Base-by-base conservation (phyloP, 2,329 filamentous ascomycete species). In the Xylariaceae sp. region DNA sequence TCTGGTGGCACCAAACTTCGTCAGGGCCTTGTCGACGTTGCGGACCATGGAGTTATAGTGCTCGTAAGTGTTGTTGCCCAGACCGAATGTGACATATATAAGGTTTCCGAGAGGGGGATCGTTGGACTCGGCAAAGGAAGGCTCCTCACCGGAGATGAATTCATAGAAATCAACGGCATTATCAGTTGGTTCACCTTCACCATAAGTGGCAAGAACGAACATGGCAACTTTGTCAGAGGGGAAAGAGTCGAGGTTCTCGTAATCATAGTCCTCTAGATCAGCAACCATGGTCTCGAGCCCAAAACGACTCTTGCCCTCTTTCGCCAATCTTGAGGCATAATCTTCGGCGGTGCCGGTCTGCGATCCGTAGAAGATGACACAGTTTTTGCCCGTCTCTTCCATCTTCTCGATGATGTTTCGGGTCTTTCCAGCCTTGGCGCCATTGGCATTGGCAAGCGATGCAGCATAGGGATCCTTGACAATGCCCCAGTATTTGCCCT, bases 11-110 rank as follows among this genome's bases (percentile, higher is more conserved):
- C 93, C 93, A 17, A 95, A 76, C 61, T 87, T 92, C 62, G 82
- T 76, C 48, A 98, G 74, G 51, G 83, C 83, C 66, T 86, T 83
- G 70, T 93, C 83, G 47, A 97, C 85, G 53, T 92, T 88, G 66
- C 92, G 89, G 49, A 98, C 91, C 89, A 98, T 95, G 42, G 86
- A 86, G 74, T 98, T 98, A 78, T 96, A 98, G 75, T 98, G 93
- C 66, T 98, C 93, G 66, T 98, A 98, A 22, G 93, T 97, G 75
- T 97, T 98, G 77, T 98, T 98, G 56, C 93, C 93, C 32, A 98
- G 82, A 62, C 93, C 93, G 61, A 98, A 98, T 46, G 90, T 80
- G 62, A 98, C 90, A 64, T 91, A 98, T 67, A 91, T 92, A 64
- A 98, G 79, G 61, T 88, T 91, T 41, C 72, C 76, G 44, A 98